A percentile compares a stretch with the other conserved stretches of the same genome.
Conservation (phyloP, 2,329 filamentous ascomycete species). For the Blastomyces silverae region DNA sequence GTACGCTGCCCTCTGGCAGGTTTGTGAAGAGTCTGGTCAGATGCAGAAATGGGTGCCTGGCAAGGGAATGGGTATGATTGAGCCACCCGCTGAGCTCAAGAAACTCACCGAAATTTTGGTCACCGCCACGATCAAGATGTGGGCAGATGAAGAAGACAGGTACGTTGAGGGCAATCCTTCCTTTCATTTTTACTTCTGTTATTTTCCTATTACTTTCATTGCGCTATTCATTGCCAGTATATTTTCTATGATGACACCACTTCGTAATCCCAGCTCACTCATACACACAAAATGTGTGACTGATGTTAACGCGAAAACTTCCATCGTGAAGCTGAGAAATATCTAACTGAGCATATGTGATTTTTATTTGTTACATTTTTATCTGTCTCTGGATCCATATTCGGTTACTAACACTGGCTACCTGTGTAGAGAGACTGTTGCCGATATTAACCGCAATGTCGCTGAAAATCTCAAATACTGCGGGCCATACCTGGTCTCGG, state of each 20-base stretch:
- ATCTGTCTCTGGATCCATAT: slow-evolving; percentile 19
- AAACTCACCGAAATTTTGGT: slow-evolving; percentile 82
- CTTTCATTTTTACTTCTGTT: slow-evolving; percentile 19
- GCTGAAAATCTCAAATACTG: slow-evolving; percentile 85
- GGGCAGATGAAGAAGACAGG: slow-evolving; percentile 88
- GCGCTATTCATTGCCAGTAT: slow-evolving; percentile 21
- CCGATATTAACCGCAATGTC: slow-evolving; percentile 90
- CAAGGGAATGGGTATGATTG: slow-evolving; percentile 59
- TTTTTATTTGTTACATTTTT: slow-evolving; percentile 23
- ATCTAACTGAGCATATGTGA: slow-evolving; percentile 41
- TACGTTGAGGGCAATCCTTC: slow-evolving; percentile 51
- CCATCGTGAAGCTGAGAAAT: slow-evolving; percentile 25
- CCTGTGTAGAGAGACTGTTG: slow-evolving; percentile 66
- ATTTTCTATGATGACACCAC: slow-evolving; percentile 68
- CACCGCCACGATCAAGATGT: slow-evolving; percentile 74
- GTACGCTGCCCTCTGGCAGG: slow-evolving; percentile 82
- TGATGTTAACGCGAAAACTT: slow-evolving; percentile 79
- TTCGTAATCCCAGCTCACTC: slow-evolving; percentile 99
- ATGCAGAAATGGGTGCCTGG: slow-evolving; percentile 82
- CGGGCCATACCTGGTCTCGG: slow-evolving; percentile 74
- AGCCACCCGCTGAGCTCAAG: slow-evolving; percentile 70
- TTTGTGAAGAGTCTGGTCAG: slow-evolving; percentile 72
- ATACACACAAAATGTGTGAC: slow-evolving; percentile 73
- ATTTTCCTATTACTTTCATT: slow-evolving; percentile 19
- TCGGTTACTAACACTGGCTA: slow-evolving; percentile 39